Conservation (phyloP, 2,329 filamentous ascomycete genomes). For the Rutstroemia sp. region DNA sequence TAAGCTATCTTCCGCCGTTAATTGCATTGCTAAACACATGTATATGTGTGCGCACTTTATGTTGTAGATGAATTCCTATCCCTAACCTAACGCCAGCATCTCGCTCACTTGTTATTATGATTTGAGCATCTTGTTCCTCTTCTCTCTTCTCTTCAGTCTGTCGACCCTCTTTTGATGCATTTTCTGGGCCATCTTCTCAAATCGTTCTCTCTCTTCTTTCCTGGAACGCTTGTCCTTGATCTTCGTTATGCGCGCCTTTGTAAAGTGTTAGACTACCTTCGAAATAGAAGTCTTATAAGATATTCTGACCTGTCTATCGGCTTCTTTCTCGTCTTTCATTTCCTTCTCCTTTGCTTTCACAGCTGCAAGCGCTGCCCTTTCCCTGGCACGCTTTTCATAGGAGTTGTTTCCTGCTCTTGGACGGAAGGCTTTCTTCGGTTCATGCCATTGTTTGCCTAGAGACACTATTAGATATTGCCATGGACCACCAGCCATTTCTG, state of each 20-base stretch:
- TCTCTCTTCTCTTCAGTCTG: conserved; percentile 88
- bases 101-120: conserved; percentile 38
- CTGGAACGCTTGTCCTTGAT: conserved; percentile 80
- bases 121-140: conserved; percentile 80
- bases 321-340: conserved; percentile 91
- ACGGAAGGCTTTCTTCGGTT: conserved; percentile 75
- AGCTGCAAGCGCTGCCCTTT: conserved; percentile 59
- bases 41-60: too few species aligned
- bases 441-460: conserved; percentile 91
- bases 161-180: conserved; percentile 97
- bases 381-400: conserved; percentile 69
- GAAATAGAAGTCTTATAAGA: background rate
- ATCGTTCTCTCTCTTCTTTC: conserved; percentile 90
- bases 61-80: background rate
- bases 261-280: background rate
- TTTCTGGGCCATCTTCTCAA: conserved; percentile 90
- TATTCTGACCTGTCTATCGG: conserved; percentile 65
- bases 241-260: conserved; percentile 64
- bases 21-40: too few species aligned
- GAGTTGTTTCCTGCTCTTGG: conserved; percentile 70
- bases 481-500: background rate
- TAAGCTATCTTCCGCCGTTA: background rate
- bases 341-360: conserved; percentile 91
- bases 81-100: conserved; percentile 3
- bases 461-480: conserved; percentile 13